These are phyloP conservation scores for Leptodontidium sp. DNA, from an alignment of 2,329 filamentous ascomycete genomes.

Conservation along the genomic window DNA sequence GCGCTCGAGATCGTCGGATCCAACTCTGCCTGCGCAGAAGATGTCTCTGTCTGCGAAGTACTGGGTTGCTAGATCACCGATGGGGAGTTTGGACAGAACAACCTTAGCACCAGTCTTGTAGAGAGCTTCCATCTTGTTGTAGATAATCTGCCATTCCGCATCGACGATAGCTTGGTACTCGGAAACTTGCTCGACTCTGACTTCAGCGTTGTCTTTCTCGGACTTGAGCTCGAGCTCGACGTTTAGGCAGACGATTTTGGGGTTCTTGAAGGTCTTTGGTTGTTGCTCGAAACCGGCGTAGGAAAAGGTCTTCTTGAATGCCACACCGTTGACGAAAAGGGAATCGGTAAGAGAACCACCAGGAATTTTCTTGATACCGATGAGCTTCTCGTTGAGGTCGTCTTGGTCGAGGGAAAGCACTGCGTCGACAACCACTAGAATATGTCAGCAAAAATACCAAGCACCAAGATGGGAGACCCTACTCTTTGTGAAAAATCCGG, in stretches of 20 bases:
- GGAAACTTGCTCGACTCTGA: constrained; percentile 96
- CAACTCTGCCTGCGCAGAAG: constrained; percentile 95
- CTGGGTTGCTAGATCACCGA: constrained; percentile 96
- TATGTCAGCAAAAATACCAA: constrained; percentile 43
- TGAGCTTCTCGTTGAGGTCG: constrained; percentile 96
- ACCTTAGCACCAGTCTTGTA: constrained; percentile 96
- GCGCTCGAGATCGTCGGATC: constrained; percentile 92
- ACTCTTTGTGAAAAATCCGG: constrained; percentile 98
- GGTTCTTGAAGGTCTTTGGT: constrained; percentile 92
- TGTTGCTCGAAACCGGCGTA: constrained; percentile 99
- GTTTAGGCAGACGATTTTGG: constrained; percentile 96
- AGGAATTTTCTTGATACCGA: constrained; percentile 97
- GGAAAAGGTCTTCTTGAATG: constrained; percentile 99
- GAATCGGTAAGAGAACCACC: constrained; percentile 96
- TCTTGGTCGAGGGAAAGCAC: constrained; percentile 95
- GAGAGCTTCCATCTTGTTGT: constrained; percentile 96
- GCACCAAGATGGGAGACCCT: constrained; percentile 45
- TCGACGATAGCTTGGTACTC: constrained; percentile 99
- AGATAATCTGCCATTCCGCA: constrained; percentile 99
- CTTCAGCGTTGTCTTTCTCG: constrained; percentile 99
- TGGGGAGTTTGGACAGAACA: constrained; percentile 94
- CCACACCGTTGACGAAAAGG: constrained; percentile 95
- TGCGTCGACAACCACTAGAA: constrained; percentile 92
- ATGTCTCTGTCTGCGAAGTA: constrained; percentile 98
- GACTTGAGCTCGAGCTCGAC: constrained; percentile 98